phyloP scores from a whole-genome alignment of 805 yeast species.

The Wickerhamiella qilinensis region DNA sequence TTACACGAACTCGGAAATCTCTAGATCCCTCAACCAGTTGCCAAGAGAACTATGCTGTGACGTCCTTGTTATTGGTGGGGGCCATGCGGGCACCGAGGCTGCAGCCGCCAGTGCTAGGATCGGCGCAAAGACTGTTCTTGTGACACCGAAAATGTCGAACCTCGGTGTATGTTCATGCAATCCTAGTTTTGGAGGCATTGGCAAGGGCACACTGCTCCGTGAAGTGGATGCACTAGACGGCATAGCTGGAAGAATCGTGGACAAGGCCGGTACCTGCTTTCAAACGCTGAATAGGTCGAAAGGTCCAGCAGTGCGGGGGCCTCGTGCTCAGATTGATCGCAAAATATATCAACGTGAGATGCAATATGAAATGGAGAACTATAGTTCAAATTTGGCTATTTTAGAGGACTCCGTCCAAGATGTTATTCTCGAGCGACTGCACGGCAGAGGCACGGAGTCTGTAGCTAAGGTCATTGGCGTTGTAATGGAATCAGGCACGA shows the following conservation, averaged over 20 bases:
- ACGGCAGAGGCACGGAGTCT: conserved; percentile 10
- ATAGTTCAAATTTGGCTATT: conserved; percentile 41
- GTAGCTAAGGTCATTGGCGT: conserved; percentile 42
- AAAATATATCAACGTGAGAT: conserved; percentile 59
- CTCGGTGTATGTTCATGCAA: conserved; percentile 94
- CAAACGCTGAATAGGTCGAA: conserved; percentile 70
- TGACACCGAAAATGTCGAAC: conserved; percentile 60
- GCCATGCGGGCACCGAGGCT: conserved; percentile 98
- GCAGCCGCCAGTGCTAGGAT: conserved; percentile 82
- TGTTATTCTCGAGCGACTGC: conserved; percentile 36
- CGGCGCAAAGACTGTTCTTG: conserved; percentile 51
- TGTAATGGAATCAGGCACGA: conserved; percentile 47
- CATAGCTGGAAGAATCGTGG: conserved; percentile 71
- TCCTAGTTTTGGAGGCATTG: conserved; percentile 97
- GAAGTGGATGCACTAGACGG: conserved; percentile 98
- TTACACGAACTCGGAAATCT: conserved; percentile 6
- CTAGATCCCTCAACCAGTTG: conserved; percentile 5
- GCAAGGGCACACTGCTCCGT: conserved; percentile 80
- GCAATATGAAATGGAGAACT: conserved; percentile 44
- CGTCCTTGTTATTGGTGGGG: conserved; percentile 88
- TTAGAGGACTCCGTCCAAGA: conserved; percentile 73
- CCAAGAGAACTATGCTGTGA: conserved; percentile 23
- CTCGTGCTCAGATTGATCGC: conserved; percentile 91
- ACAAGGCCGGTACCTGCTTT: conserved; percentile 82
- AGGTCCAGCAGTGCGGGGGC: conserved; percentile 98